Evolutionary conservation across 371 early-diverging fungal genomes (phyloP), one percentile per base, ranked within the genome.

Genomic region (Mucor indicus): DNA sequence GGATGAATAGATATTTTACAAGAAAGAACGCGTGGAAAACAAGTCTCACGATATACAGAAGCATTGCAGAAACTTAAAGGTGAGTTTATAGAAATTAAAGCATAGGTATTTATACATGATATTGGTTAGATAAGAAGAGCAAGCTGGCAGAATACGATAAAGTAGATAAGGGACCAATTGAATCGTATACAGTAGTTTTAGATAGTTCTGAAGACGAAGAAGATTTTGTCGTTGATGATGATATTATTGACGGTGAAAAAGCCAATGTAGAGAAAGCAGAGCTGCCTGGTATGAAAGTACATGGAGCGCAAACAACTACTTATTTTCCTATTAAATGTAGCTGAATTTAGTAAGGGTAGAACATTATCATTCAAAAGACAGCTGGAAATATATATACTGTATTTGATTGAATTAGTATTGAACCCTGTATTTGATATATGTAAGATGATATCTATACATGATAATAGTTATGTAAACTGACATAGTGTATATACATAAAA

Each of bases 211-310:
- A 41, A 4, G 53, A 49, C 7, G 42, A 50, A 9, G 40, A 56
- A 7, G 41, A 30, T 2, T 60, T 60, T 42, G 38, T 60, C 1
- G 60, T 60, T 3, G 60, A 60, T 25, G 60, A 60, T 33, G 60
- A 60, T 47, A 46, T 46, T 4, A 50, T 60, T 32, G 60, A 60
- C 27, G 60, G 60, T 24, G 38, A 27, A 16, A 54, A 23, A 46
- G 17, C n/a, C 3, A 24, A 17, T 9, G 25, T 9, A 22, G n/a
- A 17, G 17, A 21, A 37, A 6, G 23, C 46, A 22, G 37, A 35
- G 15, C n/a, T 44, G 32, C 11, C 22, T n/a, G 20, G 23, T 17
- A 32, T 56, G n/a, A 38, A 49, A 15, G 30, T 59, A 16, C 49
- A 53, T n/a, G n/a, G n/a, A n/a, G 46, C 45, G 60, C 42, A 50